These are phyloP conservation scores for Yarrowia porcina DNA, from an alignment of 805 yeast species.

Conservation along the genomic window DNA sequence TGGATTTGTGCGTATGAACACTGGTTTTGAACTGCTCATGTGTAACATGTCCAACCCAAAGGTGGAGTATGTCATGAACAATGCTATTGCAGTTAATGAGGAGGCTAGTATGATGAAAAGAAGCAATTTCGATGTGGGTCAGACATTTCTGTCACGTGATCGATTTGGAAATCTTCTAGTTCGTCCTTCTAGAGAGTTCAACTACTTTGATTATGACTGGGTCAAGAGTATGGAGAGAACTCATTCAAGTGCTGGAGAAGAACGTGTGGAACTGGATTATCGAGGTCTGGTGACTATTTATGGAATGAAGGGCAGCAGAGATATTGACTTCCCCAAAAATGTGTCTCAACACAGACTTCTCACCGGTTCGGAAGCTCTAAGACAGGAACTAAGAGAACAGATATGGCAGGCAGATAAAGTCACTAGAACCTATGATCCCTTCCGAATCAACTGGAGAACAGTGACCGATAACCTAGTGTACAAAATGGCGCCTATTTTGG, in stretches of 20 bases:
- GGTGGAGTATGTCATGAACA: constrained; percentile 41
- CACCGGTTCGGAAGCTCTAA: not conserved
- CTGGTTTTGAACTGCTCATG: constrained; percentile 57
- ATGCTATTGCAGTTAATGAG: not conserved
- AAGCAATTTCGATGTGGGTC: not conserved
- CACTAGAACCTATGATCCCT: not conserved
- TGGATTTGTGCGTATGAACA: constrained; percentile 55
- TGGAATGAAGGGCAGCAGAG: constrained; percentile 1
- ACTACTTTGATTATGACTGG: constrained; percentile 13
- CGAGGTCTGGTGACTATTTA: not conserved
- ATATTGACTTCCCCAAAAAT: constrained; percentile 4
- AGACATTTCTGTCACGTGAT: not conserved
- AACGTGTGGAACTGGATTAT: constrained; percentile 1
- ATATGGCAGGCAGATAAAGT: not conserved
- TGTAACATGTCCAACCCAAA: constrained; percentile 52
- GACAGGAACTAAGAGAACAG: not conserved
- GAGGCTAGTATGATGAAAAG: not conserved
- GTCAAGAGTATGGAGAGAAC: constrained; percentile 15
- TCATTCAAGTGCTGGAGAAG: not conserved
- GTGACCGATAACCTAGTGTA: not conserved
- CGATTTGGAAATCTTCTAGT: not conserved
- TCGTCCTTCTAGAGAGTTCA: not conserved
- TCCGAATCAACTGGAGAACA: constrained; percentile 4
- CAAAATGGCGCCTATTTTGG: constrained; percentile 3
- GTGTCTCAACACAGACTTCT: constrained; percentile 15